Evolutionary conservation across 2,329 filamentous ascomycete genomes (phyloP).

Genomic region (Fusarium sp.): DNA sequence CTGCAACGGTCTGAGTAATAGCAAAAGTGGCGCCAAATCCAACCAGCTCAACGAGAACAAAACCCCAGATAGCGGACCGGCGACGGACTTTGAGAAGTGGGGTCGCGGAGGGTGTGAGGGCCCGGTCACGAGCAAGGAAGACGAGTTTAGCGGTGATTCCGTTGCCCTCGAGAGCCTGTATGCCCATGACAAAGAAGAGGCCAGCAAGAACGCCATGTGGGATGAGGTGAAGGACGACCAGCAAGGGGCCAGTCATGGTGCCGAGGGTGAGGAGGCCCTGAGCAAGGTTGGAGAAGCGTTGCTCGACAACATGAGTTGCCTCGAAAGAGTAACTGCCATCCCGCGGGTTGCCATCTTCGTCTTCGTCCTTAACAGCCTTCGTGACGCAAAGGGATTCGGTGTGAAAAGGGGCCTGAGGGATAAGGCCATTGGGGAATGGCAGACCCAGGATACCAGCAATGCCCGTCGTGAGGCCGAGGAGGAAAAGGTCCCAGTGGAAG

Average conservation of each 20-base stretch:
- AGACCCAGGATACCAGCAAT: constrained; percentile 77
- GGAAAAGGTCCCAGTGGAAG: constrained; percentile 86
- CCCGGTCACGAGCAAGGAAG: constrained; percentile 70
- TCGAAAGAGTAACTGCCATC: constrained; percentile 60
- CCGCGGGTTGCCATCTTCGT: constrained; percentile 63
- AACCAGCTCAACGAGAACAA: constrained; percentile 71
- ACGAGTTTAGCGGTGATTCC: constrained; percentile 78
- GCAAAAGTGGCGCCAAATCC: constrained; percentile 82
- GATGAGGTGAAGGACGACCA: constrained; percentile 77
- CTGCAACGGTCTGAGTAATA: constrained; percentile 82
- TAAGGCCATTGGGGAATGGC: constrained; percentile 82
- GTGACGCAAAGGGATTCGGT: constrained; percentile 80
- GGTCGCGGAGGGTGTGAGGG: constrained; percentile 65
- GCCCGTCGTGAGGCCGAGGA: constrained; percentile 79
- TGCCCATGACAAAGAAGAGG: constrained; percentile 85
- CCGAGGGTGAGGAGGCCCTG: constrained; percentile 80
- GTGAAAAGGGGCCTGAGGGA: constrained; percentile 84
- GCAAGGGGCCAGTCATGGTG: constrained; percentile 78
- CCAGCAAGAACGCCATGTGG: constrained; percentile 81
- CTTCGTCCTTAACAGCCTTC: constrained; percentile 57
- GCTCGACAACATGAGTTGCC: constrained; percentile 73
- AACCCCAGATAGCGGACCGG: constrained; percentile 72
- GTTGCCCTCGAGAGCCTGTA: constrained; percentile 77
- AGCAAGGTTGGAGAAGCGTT: constrained; percentile 78
- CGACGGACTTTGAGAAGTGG: constrained; percentile 69